Evolutionary conservation across 306 rosid species (phyloP).

Genomic region (Trichosanthes truncata): DNA sequence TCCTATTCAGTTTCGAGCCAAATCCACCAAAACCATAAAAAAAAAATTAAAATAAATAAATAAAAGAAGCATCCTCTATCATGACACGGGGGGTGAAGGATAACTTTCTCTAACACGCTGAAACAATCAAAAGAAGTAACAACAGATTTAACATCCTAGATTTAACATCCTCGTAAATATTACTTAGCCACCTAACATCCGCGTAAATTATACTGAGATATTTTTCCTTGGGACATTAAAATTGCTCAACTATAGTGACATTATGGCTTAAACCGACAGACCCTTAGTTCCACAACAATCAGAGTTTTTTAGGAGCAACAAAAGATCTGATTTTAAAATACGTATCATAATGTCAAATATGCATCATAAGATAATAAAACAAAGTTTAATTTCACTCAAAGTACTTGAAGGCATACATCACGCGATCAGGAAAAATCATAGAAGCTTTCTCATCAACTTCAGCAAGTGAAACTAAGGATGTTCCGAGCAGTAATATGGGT

Average conservation of each 20-base stretch:
- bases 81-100: background rate
- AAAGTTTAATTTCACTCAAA: background rate
- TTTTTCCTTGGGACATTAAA: background rate
- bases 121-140: background rate
- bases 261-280: background rate
- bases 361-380: background rate
- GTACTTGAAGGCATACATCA: constrained; percentile 49
- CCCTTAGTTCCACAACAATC: background rate
- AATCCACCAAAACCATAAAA: background rate
- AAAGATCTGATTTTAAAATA: background rate
- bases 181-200: background rate
- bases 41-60: background rate
- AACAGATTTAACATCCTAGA: background rate
- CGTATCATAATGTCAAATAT: background rate
- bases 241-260: background rate
- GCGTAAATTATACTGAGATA: background rate
- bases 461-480: constrained; percentile 49
- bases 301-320: background rate
- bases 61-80: background rate
- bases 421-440: constrained; percentile 48
- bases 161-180: background rate
- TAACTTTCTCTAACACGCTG: background rate
- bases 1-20: background rate
- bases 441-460: constrained; percentile 67
- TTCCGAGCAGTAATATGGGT: constrained; percentile 73